These are phyloP conservation scores for Spongispora temasekensis DNA, from an alignment of 1,284 basidiomycete genomes.

Conservation along the genomic window DNA sequence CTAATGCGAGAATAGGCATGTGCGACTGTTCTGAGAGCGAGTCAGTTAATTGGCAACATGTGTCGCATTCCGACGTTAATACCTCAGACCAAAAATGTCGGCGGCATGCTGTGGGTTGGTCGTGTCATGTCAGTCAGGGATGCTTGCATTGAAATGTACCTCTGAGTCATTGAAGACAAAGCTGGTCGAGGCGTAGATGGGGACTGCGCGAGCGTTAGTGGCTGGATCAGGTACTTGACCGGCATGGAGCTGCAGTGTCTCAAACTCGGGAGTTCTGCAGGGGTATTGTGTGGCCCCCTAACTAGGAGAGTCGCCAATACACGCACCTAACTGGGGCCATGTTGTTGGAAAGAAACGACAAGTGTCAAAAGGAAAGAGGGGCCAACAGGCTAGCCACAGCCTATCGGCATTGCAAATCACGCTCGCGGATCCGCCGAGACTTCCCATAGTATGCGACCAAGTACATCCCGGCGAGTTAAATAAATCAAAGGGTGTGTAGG, in stretches of 20 bases:
- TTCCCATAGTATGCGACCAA: no score
- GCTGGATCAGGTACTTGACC: constrained; percentile 73
- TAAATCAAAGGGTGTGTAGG: no score
- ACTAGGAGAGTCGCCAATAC: no score
- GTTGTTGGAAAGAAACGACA: no score
- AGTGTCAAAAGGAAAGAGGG: no score
- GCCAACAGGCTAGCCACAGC: no score
- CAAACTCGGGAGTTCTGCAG: constrained; percentile 57
- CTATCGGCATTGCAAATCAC: neutral
- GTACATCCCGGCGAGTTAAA: no score
- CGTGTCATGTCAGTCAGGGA: neutral
- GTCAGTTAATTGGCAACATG: neutral
- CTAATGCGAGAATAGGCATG: constrained; percentile 81
- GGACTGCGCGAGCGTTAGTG: constrained; percentile 80
- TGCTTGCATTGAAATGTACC: constrained; percentile 32
- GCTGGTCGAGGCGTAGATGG: constrained; percentile 79
- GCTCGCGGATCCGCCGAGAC: no score
- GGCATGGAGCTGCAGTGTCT: constrained; percentile 83
- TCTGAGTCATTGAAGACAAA: constrained; percentile 80
- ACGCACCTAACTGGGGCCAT: no score
- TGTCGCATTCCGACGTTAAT: neutral
- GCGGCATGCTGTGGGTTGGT: constrained; percentile 60
- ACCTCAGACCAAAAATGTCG: constrained; percentile 78
- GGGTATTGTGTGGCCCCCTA: no score
- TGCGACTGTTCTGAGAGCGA: constrained; percentile 56